Evolutionary conservation across 1,139 yeast genomes (phyloP), one percentile per base, ranked within the genome.

Genomic region (Pichia sp.): DNA sequence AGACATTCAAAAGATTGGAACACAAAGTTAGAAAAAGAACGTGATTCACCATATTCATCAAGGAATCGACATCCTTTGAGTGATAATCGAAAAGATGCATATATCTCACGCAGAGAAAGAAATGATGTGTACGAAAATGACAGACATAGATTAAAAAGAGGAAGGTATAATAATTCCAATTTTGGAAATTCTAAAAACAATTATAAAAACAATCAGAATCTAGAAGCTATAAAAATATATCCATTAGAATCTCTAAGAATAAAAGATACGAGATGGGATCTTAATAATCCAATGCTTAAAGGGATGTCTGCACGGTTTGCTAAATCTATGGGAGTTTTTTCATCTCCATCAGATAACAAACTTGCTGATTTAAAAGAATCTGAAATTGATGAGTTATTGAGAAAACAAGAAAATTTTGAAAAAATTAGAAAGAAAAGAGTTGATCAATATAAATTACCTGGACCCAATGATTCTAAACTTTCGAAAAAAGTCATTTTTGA

Each of bases 251-350:
- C 72, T 45, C 58, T 78, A 11, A 45, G 46, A 33, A 54, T 53
- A 3, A 66, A 69, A 7, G 61, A 72, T 7, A 73, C 86, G 0
- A 68, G 74, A 47, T 89, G 96, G 96, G 95, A 89, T 44, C 70
- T 77, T 18, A 74, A 75, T 34, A 90, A 96, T 0, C 69, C 73
- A 43, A 95, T 90, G 0, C 86, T 85, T 63, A 95, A 87, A 59
- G 74, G 76, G 10, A 81, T 86, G 3, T 76, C 87, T 1, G 86
- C 94, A 0, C 88, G 82, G 56, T 73, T 86, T 56, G 95, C 95
- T 5, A 89, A 89, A 60, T 70, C 86, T 27, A 79, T 90, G 0
- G 96, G 96, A 0, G 66, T 86, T 4, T 89, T 87, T 58, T 88
- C 92, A 0, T 69, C 80, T 30, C 94, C 94, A 2, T 43, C 47